Percentiles rank a stretch among this genome's conserved stretches.
These are phyloP conservation scores for Penicillium hesseltinei DNA, from an alignment of 2,329 filamentous ascomycete species.

Conservation along the genomic window DNA sequence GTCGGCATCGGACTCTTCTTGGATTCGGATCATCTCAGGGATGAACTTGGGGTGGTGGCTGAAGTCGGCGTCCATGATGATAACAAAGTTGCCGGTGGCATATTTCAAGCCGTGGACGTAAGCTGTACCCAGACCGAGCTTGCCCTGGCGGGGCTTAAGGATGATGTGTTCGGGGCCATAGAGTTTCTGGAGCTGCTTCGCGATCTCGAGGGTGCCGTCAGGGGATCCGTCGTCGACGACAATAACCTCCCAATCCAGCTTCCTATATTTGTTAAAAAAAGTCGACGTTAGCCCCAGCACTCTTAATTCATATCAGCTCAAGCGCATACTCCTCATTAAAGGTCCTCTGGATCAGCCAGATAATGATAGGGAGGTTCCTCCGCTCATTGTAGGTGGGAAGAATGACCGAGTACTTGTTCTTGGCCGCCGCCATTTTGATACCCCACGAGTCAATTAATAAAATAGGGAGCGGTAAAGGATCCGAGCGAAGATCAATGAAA, in stretches of 20 bases:
- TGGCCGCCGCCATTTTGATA: slow-evolving; percentile 38
- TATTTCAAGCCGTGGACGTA: slow-evolving; percentile 95
- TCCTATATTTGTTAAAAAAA: slow-evolving; percentile 51
- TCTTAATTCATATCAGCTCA: not conserved
- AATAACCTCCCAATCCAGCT: slow-evolving; percentile 94
- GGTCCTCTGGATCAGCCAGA: slow-evolving; percentile 88
- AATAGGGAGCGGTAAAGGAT: slow-evolving; percentile 11
- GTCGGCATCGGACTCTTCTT: slow-evolving; percentile 77
- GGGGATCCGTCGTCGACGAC: slow-evolving; percentile 98
- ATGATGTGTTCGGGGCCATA: slow-evolving; percentile 74
- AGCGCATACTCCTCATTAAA: slow-evolving; percentile 76
- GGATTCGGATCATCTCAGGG: slow-evolving; percentile 82
- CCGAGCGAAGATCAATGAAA: slow-evolving; percentile 5
- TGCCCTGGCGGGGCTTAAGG: slow-evolving; percentile 85
- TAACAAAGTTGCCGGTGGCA: slow-evolving; percentile 86
- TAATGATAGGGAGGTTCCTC: slow-evolving; percentile 91
- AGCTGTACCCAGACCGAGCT: slow-evolving; percentile 93
- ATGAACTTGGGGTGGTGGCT: slow-evolving; percentile 99
- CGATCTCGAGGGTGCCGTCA: slow-evolving; percentile 89
- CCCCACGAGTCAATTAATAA: slow-evolving; percentile 8
- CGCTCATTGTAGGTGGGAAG: slow-evolving; percentile 99
- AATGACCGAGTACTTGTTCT: slow-evolving; percentile 90
- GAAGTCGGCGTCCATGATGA: slow-evolving; percentile 99
- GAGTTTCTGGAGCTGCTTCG: slow-evolving; percentile 81
- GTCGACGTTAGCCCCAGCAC: not conserved